These are phyloP conservation scores for Kewa caespitosa DNA, from an alignment of 179 eudicot genomes.

Conservation along the genomic window DNA sequence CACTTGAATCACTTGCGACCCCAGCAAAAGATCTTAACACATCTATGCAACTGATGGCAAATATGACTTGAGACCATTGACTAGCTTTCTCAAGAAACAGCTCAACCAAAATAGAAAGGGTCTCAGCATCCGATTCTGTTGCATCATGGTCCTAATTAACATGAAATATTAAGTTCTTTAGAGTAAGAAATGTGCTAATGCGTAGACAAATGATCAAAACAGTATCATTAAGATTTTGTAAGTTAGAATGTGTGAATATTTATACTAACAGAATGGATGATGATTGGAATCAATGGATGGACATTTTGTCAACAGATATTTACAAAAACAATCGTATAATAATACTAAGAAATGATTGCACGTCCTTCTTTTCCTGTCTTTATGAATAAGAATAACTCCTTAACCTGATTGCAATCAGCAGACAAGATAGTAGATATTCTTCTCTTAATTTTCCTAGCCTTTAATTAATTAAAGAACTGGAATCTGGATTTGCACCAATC, in stretches of 20 bases:
- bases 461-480: neutral
- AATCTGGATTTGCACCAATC: neutral
- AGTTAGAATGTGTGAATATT: neutral
- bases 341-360: too few relatives aligned
- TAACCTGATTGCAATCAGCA: too few relatives aligned
- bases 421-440: too few relatives aligned
- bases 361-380: too few relatives aligned
- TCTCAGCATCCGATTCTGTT: slow-evolving; percentile 73
- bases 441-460: too few relatives aligned
- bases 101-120: slow-evolving; percentile 72
- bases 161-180: neutral
- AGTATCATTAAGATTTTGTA: neutral
- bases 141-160: slow-evolving; percentile 66
- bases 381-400: too few relatives aligned
- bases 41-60: slow-evolving; percentile 64
- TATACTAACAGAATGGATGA: neutral
- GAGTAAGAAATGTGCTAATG: neutral
- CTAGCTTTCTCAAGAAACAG: slow-evolving; percentile 69
- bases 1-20: slow-evolving; percentile 57
- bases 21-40: slow-evolving; percentile 90
- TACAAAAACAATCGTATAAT: too few relatives aligned
- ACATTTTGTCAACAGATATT: neutral
- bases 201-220: neutral
- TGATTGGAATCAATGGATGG: neutral
- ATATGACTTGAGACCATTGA: slow-evolving; percentile 76